Base-by-base conservation (phyloP, 2,329 filamentous ascomycete species). In the Calonectria pauciramosa region DNA sequence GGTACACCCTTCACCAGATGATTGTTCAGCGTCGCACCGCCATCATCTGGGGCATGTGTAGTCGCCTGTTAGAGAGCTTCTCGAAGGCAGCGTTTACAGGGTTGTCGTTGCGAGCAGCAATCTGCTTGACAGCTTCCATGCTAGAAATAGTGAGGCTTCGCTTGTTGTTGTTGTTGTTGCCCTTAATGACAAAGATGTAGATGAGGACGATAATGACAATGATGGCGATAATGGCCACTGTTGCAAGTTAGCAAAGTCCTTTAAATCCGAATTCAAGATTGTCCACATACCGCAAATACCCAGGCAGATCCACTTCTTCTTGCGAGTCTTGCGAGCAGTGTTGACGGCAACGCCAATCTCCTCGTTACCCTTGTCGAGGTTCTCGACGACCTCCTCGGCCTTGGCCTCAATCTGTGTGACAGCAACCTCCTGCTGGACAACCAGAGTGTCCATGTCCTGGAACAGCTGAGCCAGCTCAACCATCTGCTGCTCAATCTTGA, bases 241-340 rank as follows among this genome's bases (percentile, higher is more conserved):
- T 20, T 18, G 44, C 28, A 67, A 69, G 78, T 86, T 78, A 87
- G 82, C 26, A 68, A 70, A 26, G 30, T 11, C 47, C 23, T 63
- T n/a, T 47, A 23, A 2, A 0, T 20, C 4, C 20, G 28, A 14
- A 36, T 8, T 23, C 23, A 49, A 7, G 18, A 30, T 16, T 38
- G 23, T 26, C 72, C 26, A 82, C 90, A 80, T 88, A 92, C 90
- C 87, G 80, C 89, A 87, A 82, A 98, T 95, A 81, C 93, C 93
- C 79, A 98, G 87, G 89, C 96, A 98, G 84, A 94, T 96, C 96
- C 96, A 98, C 94, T 98, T 98, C 95, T 97, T 98, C 88, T 93
- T 95, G 80, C 95, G 91, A 66, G 94, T 95, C 80, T 92, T 91
- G 84, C 94, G 90, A 11, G 96, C 96, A 79, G 95, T 98, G 75